These are phyloP conservation scores for Diaporthe citri DNA, from an alignment of 2,329 filamentous ascomycete species.

Conservation along the genomic window DNA sequence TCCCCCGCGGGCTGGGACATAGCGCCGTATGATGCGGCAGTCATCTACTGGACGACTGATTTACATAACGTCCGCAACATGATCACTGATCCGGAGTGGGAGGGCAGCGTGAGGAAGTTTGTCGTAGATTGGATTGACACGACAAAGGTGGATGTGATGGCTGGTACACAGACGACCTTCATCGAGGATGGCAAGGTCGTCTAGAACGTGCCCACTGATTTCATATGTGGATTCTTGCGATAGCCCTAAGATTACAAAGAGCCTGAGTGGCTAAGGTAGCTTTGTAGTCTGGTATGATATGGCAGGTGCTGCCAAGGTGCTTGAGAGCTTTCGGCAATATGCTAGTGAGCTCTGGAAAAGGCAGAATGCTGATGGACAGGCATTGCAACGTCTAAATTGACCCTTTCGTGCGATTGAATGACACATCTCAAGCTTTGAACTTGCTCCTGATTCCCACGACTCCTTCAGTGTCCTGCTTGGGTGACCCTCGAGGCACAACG, in stretches of 20 bases:
- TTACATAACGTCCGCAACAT: constrained; percentile 42
- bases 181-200: constrained; percentile 39
- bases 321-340: neutral
- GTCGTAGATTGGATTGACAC: constrained; percentile 12
- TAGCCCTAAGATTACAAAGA: neutral
- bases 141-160: constrained; percentile 38
- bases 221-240: neutral
- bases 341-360: neutral
- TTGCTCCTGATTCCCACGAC: neutral
- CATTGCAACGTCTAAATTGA: neutral
- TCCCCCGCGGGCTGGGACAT: constrained; percentile 39
- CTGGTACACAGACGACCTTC: constrained; percentile 39
- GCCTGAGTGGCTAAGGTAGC: neutral
- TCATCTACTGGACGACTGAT: constrained; percentile 39
- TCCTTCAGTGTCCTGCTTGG: neutral
- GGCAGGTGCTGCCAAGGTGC: neutral
- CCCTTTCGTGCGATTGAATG: neutral
- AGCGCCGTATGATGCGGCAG: constrained; percentile 39
- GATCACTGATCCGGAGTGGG: constrained; percentile 9
- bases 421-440: neutral
- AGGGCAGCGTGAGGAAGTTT: neutral
- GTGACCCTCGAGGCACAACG: neutral
- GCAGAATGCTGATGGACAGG: neutral
- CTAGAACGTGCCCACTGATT: constrained; percentile 25
- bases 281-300: neutral